Evolutionary conservation across 148 eudicot species (phyloP).

Genomic region (Pouteria glomerata): DNA sequence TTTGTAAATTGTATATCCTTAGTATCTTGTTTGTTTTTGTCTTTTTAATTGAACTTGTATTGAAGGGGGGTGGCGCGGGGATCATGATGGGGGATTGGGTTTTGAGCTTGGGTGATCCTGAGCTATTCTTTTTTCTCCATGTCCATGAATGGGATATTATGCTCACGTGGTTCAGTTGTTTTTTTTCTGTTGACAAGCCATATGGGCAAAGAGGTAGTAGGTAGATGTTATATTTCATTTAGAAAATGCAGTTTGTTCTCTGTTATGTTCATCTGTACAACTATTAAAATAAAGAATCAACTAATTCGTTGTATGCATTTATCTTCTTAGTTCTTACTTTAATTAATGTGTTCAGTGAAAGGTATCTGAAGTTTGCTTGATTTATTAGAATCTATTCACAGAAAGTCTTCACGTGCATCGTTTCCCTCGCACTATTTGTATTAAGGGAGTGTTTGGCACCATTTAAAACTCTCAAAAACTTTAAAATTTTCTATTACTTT

Average conservation of each 20-base stretch:
- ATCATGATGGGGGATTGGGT: slow-evolving; percentile 16
- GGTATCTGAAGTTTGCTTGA: no score
- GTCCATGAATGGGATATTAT: slow-evolving; percentile 8
- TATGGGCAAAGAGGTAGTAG: slow-evolving; percentile 23
- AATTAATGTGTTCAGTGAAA: no score
- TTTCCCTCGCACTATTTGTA: no score
- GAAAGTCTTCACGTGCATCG: no score
- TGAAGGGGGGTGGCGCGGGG: slow-evolving; percentile 8
- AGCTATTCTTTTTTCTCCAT: slow-evolving; percentile 31
- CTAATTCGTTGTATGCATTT: neutral
- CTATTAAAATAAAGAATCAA: slow-evolving; percentile 11
- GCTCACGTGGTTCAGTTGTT: slow-evolving; percentile 49
- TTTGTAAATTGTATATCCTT: slow-evolving; percentile 72
- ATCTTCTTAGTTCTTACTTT: no score
- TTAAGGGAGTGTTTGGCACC: no score
- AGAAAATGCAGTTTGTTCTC: slow-evolving; percentile 17
- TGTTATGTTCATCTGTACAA: neutral
- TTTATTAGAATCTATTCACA: no score
- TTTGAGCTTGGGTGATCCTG: slow-evolving; percentile 18
- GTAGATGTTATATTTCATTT: slow-evolving; percentile 12
- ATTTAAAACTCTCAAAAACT: no score
- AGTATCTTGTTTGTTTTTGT: slow-evolving; percentile 27
- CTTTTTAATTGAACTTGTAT: slow-evolving; percentile 17
- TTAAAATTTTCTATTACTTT: no score
- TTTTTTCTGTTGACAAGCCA: slow-evolving; percentile 34